Percentiles rank a stretch among this genome's conserved stretches.
These are phyloP conservation scores for Drechslerella coelobrocha DNA, from an alignment of 2,329 filamentous ascomycete genomes.

Conservation along the genomic window DNA sequence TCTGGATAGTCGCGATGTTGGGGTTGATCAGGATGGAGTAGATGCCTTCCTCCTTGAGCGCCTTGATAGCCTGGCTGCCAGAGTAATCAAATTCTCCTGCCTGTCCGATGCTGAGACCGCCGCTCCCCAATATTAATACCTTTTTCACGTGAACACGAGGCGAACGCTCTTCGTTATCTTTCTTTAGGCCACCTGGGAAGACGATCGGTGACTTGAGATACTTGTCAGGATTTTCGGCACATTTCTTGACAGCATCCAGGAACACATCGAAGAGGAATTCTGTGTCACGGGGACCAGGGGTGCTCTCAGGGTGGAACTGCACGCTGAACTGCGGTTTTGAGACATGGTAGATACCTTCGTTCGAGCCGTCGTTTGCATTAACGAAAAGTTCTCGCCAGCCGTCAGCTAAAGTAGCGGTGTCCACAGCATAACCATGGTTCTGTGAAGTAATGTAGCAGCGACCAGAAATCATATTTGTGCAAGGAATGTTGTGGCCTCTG, in stretches of 20 bases:
- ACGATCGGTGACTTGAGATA: slow-evolving; percentile 75
- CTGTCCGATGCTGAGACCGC: slow-evolving; percentile 95
- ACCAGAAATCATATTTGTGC: slow-evolving; percentile 92
- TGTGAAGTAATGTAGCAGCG: slow-evolving; percentile 99
- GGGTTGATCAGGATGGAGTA: slow-evolving; percentile 99
- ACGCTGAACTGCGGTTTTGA: slow-evolving; percentile 94
- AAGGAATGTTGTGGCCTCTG: slow-evolving; percentile 97
- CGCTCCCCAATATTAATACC: slow-evolving; percentile 89
- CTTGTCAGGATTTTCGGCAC: slow-evolving; percentile 65
- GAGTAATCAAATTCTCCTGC: slow-evolving; percentile 99
- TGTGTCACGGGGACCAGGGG: slow-evolving; percentile 90
- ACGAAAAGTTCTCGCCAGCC: slow-evolving; percentile 95
- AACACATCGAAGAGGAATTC: slow-evolving; percentile 98
- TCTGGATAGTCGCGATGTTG: slow-evolving; percentile 98
- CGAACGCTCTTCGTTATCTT: slow-evolving; percentile 77
- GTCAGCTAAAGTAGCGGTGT: slow-evolving; percentile 74
- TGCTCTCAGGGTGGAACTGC: slow-evolving; percentile 99
- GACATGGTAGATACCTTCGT: slow-evolving; percentile 92
- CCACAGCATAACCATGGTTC: slow-evolving; percentile 96
- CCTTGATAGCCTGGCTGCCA: slow-evolving; percentile 97
- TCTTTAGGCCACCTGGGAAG: slow-evolving; percentile 83
- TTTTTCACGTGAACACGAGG: slow-evolving; percentile 89
- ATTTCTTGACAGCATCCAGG: slow-evolving; percentile 79
- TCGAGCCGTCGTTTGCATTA: slow-evolving; percentile 97
- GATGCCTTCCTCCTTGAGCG: slow-evolving; percentile 94